phyloP scores from a whole-genome alignment of 306 rosid genomes.

The Dryas octopetala region DNA sequence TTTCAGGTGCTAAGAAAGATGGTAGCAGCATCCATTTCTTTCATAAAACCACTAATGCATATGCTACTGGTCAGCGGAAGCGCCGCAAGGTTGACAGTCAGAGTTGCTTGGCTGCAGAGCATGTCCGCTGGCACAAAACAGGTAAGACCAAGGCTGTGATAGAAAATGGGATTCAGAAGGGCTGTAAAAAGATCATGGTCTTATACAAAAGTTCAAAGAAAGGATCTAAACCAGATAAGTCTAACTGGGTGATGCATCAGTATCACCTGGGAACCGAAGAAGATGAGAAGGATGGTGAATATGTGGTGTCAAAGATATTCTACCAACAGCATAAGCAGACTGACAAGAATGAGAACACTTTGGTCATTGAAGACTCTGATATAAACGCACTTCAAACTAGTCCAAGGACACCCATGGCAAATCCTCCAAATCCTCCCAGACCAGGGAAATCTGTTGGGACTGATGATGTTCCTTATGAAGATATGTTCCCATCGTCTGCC shows the following conservation, averaged over 20 bases:
- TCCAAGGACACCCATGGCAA: conserved; percentile 72
- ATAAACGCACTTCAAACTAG: conserved; percentile 39
- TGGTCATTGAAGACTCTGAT: conserved; percentile 45
- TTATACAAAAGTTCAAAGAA: conserved; percentile 61
- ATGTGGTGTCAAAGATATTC: conserved; percentile 72
- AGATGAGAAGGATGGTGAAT: conserved; percentile 77
- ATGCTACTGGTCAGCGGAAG: conserved; percentile 70
- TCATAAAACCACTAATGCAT: conserved; percentile 71
- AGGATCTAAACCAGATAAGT: conserved; percentile 57
- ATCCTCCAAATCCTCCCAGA: conserved; percentile 65
- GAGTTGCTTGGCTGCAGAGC: conserved; percentile 30
- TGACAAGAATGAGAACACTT: conserved; percentile 42
- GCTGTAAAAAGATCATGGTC: conserved; percentile 88
- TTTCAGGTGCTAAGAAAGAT: conserved; percentile 82
- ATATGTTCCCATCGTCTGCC: conserved; percentile 28
- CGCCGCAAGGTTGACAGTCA: conserved; percentile 52
- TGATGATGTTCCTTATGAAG: conserved; percentile 38
- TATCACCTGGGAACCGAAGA: conserved; percentile 78
- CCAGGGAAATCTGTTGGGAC: conserved; percentile 34
- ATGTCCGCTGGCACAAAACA: conserved; percentile 65
- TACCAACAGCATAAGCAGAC: conserved; percentile 58
- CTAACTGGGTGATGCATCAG: conserved; percentile 91
- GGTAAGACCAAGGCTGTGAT: conserved; percentile 49
- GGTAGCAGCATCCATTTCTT: conserved; percentile 75
- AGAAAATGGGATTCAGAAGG: conserved; percentile 46